phyloP scores from a whole-genome alignment of 371 early-diverging fungal genomes.

The Nematocida parisii region DNA sequence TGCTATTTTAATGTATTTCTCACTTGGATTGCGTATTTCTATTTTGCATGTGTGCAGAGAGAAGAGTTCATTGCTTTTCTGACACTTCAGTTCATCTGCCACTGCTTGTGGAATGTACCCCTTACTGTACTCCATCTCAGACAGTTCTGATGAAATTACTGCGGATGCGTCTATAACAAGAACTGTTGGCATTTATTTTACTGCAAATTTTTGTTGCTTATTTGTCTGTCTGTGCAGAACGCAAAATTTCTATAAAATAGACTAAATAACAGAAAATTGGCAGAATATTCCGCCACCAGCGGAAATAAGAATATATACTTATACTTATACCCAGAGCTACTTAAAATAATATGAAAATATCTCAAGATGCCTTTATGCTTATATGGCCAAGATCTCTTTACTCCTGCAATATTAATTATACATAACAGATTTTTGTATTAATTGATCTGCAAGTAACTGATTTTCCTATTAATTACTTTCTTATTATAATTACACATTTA shows the following conservation, averaged over 20 bases:
- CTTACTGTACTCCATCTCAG: slow-evolving; percentile 32
- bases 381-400: too few relatives aligned
- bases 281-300: background rate
- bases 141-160: slow-evolving; percentile 53
- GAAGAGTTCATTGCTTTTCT: slow-evolving; percentile 46
- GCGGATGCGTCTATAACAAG: slow-evolving; percentile 67
- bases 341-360: too few relatives aligned
- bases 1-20: slow-evolving; percentile 54
- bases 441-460: too few relatives aligned
- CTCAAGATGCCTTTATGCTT: too few relatives aligned
- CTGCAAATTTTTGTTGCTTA: background rate
- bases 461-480: too few relatives aligned
- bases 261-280: background rate
- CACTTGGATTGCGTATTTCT: slow-evolving; percentile 64
- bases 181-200: slow-evolving; percentile 48
- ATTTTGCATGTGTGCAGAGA: slow-evolving; percentile 58
- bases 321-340: too few relatives aligned
- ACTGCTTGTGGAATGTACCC: slow-evolving; percentile 62
- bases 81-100: slow-evolving; percentile 60
- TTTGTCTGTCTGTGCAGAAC: background rate
- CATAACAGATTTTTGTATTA: too few relatives aligned
- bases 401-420: too few relatives aligned
- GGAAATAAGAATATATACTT: too few relatives aligned
- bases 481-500: too few relatives aligned
- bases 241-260: background rate